Conservation (phyloP, 768 basidiomycete genomes). For the Lactarius quietus region DNA sequence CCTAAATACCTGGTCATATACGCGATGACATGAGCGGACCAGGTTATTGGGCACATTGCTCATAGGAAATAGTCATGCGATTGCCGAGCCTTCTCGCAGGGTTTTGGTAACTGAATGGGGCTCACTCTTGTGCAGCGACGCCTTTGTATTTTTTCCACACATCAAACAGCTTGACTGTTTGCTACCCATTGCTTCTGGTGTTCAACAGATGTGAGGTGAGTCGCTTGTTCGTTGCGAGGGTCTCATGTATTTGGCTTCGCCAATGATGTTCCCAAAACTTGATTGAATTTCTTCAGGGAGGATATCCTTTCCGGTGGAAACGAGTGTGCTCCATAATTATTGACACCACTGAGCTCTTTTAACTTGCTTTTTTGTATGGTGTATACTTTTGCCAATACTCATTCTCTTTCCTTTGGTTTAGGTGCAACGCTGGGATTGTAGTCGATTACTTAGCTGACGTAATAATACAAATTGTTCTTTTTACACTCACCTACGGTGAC, state of each 20-base stretch:
- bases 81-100: conserved; percentile 44
- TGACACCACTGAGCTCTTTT: conserved; percentile 48
- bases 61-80: conserved; percentile 87
- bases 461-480: neutral
- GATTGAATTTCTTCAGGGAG: conserved; percentile 94
- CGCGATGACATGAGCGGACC: conserved; percentile 77
- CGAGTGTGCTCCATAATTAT: conserved; percentile 68
- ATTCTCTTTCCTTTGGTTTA: conserved; percentile 2
- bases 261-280: conserved; percentile 54
- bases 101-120: conserved; percentile 81
- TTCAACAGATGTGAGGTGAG: conserved; percentile 10
- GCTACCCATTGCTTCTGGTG: conserved; percentile 36
- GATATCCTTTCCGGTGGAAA: conserved; percentile 47
- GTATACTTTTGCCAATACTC: neutral
- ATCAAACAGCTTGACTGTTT: conserved; percentile 22
- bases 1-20: conserved; percentile 43
- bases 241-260: conserved; percentile 16
- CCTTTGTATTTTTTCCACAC: conserved; percentile 52
- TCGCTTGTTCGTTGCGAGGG: conserved; percentile 5
- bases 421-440: neutral
- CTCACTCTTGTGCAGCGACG: conserved; percentile 81
- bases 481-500: neutral
- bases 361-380: neutral
- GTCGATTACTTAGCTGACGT: conserved; percentile 10
- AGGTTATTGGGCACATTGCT: conserved; percentile 58